Evolutionary conservation across 495 filamentous ascomycete genomes (phyloP).

Genomic region (Chlorociboria aeruginascens): DNA sequence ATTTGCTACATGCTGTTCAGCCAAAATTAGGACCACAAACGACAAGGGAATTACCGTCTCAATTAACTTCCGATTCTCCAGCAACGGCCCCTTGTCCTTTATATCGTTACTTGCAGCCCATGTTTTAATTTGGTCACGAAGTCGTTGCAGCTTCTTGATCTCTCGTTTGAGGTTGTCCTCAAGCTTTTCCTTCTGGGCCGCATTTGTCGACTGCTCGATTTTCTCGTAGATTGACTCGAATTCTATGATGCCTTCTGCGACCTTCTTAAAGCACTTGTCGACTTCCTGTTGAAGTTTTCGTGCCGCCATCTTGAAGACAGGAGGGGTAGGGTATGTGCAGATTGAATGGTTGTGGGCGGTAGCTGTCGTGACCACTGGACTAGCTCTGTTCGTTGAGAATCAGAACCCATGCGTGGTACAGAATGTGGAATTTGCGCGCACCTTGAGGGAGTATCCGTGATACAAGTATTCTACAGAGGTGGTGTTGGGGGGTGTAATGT

Average conservation of each 20-base stretch:
- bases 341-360: conserved; percentile 1
- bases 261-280: conserved; percentile 97
- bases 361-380: conserved; percentile 14
- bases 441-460: background rate
- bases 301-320: conserved; percentile 59
- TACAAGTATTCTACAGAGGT: conserved; percentile 1
- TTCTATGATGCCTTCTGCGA: conserved; percentile 77
- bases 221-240: conserved; percentile 95
- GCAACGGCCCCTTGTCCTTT: conserved; percentile 91
- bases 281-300: conserved; percentile 95
- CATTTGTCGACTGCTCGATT: conserved; percentile 78
- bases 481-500: background rate
- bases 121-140: conserved; percentile 97
- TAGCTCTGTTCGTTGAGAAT: conserved; percentile 5
- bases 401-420: conserved; percentile 7
- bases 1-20: conserved; percentile 61
- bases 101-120: conserved; percentile 96
- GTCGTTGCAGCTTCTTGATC: conserved; percentile 97
- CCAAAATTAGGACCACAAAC: background rate
- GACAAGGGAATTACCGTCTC: conserved; percentile 56
- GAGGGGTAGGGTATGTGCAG: background rate
- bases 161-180: conserved; percentile 96
- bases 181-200: conserved; percentile 93
- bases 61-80: conserved; percentile 89
- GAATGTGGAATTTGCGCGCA: background rate